phyloP scores from a whole-genome alignment of 805 yeast genomes.

The Ogataea pignaliae region DNA sequence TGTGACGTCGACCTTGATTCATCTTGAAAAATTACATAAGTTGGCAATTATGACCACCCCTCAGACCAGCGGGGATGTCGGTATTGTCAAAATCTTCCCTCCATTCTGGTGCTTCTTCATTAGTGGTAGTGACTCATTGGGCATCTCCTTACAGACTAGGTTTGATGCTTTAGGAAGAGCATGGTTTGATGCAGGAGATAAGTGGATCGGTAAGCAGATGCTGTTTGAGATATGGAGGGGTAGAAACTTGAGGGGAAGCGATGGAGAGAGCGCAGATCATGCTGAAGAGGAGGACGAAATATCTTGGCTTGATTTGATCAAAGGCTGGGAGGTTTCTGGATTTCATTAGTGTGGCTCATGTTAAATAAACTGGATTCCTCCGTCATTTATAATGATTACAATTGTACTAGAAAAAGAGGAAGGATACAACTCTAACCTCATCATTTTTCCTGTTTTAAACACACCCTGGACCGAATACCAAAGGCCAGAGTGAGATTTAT shows the following conservation, averaged over 20 bases:
- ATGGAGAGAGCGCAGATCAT: not conserved
- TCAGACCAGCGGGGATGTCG: not conserved
- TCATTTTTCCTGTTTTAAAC: no score
- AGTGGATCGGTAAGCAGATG: slow-evolving; percentile 54
- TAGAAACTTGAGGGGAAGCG: slow-evolving; percentile 18
- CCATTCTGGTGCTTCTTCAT: slow-evolving; percentile 47
- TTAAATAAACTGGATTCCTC: no score
- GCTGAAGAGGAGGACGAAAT: slow-evolving; percentile 21
- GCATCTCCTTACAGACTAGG: slow-evolving; percentile 26
- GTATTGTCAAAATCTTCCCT: slow-evolving; percentile 25
- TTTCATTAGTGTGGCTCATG: slow-evolving; percentile 15
- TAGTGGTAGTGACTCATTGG: slow-evolving; percentile 38
- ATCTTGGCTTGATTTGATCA: slow-evolving; percentile 50
- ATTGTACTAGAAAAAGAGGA: no score
- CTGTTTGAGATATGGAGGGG: slow-evolving; percentile 48
- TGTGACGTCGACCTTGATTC: slow-evolving; percentile 32
- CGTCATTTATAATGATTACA: no score
- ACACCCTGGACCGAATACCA: no score
- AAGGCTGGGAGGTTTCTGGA: slow-evolving; percentile 47
- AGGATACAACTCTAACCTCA: no score
- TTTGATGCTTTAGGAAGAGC: slow-evolving; percentile 32
- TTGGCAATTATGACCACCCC: slow-evolving; percentile 16
- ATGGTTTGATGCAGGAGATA: slow-evolving; percentile 33
- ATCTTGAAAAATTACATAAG: slow-evolving; percentile 29
- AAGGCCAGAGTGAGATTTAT: no score